Evolutionary conservation across 169 alveolate genomes (phyloP).

Genomic region (Plasmodium fragile): DNA sequence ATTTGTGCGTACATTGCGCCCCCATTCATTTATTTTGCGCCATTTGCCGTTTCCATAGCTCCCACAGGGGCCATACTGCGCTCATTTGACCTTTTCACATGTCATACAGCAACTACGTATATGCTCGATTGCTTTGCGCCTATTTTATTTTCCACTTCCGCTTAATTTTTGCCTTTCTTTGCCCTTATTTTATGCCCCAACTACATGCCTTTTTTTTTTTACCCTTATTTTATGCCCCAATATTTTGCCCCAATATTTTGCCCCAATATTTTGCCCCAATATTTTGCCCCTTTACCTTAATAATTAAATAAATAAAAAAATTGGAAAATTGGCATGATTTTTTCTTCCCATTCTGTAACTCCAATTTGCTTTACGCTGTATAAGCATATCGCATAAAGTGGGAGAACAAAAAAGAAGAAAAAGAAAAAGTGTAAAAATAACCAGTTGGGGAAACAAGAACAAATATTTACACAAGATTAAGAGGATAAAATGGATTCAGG

Average conservation of each 20-base stretch:
- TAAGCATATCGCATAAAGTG: neutral
- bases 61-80: neutral
- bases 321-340: neutral
- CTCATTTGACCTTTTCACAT: conserved; percentile 3
- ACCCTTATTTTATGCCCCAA: conserved; percentile 8
- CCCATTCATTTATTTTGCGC: conserved; percentile 4
- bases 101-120: neutral
- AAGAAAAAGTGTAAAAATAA: neutral
- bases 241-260: neutral
- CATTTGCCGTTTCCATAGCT: neutral
- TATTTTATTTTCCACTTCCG: neutral
- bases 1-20: neutral
- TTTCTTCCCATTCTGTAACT: neutral
- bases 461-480: neutral
- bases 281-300: neutral
- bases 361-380: neutral
- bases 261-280: neutral
- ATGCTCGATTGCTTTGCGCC: neutral
- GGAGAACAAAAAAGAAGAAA: neutral
- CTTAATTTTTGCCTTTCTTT: neutral
- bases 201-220: conserved; percentile 9
- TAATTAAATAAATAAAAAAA: neutral
- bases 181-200: neutral
- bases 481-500: conserved; percentile 70
- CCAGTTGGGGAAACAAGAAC: neutral